Evolutionary conservation across 1,284 basidiomycete genomes (phyloP).

Genomic region (Tilletia horrida): DNA sequence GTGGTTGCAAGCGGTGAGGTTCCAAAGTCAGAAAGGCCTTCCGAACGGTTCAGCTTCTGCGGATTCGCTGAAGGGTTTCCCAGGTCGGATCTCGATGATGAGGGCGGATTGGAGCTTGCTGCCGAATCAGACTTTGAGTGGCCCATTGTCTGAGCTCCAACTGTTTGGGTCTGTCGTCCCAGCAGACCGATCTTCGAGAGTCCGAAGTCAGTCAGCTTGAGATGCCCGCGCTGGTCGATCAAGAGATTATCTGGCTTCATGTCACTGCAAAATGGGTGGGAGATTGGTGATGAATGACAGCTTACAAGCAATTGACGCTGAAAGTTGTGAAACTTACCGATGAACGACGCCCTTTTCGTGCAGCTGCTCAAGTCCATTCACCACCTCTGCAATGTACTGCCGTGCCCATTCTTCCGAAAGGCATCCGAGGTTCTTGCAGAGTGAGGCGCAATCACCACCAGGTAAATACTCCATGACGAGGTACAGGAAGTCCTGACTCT

Average conservation of each 20-base stretch:
- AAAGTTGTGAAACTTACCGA: conserved; percentile 66
- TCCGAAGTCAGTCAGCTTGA: conserved; percentile 97
- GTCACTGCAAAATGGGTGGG: too few relatives aligned
- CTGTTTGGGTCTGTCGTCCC: conserved; percentile 69
- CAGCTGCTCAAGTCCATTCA: conserved; percentile 89
- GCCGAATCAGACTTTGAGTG: conserved; percentile 18
- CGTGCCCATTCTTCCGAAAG: conserved; percentile 94
- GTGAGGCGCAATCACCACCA: conserved; percentile 91
- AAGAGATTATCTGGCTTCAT: conserved; percentile 96
- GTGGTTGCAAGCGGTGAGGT: not conserved
- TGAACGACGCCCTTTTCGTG: conserved; percentile 92
- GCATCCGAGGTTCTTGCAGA: conserved; percentile 90
- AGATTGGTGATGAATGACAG: too few relatives aligned
- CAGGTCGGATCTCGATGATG: not conserved
- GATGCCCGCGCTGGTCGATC: conserved; percentile 90
- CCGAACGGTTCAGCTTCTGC: not conserved
- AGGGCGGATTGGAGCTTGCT: conserved; percentile 8
- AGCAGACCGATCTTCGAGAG: conserved; percentile 93
- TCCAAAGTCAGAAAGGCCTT: conserved; percentile 11
- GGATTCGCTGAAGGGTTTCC: not conserved
- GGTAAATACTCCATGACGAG: conserved; percentile 61
- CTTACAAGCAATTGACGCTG: too few relatives aligned
- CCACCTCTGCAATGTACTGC: conserved; percentile 93
- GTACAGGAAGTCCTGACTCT: conserved; percentile 57
- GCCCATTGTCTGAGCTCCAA: conserved; percentile 16